Conservation (phyloP, 345 rosid genomes). For the Salix exigua region DNA sequence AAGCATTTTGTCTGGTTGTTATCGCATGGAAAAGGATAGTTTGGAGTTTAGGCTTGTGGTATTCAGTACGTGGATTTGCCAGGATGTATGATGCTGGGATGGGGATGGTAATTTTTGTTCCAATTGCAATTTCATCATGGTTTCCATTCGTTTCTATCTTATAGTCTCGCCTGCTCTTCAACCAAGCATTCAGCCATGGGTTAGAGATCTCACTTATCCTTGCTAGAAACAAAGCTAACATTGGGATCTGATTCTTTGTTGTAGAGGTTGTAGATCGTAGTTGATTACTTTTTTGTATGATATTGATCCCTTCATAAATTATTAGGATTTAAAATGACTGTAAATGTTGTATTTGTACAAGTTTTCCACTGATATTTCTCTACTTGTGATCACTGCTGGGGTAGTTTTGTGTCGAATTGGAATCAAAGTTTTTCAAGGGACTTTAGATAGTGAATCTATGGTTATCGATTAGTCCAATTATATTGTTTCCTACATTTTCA, state of each 20-base stretch:
- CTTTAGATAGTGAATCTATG: no score
- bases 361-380: not conserved
- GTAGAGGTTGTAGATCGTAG: not conserved
- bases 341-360: not conserved
- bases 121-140: conserved; percentile 78
- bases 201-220: conserved; percentile 94
- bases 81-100: conserved; percentile 92
- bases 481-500: no score
- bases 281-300: not conserved
- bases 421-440: no score
- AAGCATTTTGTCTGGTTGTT: not conserved
- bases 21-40: conserved; percentile 72
- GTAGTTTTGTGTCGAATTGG: no score
- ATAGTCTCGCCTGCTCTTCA: conserved; percentile 97
- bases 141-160: conserved; percentile 93
- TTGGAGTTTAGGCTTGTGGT: conserved; percentile 70
- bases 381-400: not conserved
- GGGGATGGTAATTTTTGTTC: conserved; percentile 79
- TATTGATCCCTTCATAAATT: not conserved
- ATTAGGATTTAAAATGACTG: not conserved
- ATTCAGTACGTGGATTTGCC: conserved; percentile 78
- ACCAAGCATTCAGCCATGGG: conserved; percentile 98
- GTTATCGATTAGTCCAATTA: no score
- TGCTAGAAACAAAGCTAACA: conserved; percentile 95
- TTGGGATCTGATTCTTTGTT: conserved; percentile 37